A percentile compares a stretch with the other conserved stretches of the same genome.
These are phyloP conservation scores for Scenedesmus sp. DNA, from an alignment of 163 green algal species.

Conservation along the genomic window DNA sequence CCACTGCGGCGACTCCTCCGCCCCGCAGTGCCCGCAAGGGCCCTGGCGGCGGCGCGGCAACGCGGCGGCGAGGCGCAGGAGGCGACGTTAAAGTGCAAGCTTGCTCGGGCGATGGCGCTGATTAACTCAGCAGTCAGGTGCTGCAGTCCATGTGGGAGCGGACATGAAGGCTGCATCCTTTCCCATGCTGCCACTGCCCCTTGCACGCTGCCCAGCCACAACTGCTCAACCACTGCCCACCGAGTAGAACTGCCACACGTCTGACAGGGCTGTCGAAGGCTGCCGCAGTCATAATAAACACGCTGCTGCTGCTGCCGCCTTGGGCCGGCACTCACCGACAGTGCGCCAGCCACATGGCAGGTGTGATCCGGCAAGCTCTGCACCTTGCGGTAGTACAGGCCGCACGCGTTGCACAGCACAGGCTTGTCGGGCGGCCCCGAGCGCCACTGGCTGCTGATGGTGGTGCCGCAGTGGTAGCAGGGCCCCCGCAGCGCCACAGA, in stretches of 20 bases:
- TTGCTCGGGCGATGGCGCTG: neutral
- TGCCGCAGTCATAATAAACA: too few species aligned
- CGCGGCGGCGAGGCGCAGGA: too few species aligned
- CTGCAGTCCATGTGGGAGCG: neutral
- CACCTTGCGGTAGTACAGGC: conserved; percentile 55
- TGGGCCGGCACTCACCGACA: neutral
- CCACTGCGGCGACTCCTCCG: conserved; percentile 44
- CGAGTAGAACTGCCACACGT: too few species aligned
- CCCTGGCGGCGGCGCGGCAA: conserved; percentile 30
- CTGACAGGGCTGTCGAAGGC: too few species aligned
- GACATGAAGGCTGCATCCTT: neutral
- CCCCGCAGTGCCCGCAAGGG: conserved; percentile 47
- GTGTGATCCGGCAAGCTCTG: conserved; percentile 54
- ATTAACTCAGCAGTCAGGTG: neutral
- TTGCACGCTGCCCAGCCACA: too few species aligned
- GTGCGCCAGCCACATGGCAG: conserved; percentile 44
- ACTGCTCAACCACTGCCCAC: too few species aligned
- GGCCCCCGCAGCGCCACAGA: conserved; percentile 28
- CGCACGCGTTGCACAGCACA: conserved; percentile 57
- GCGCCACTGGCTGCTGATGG: conserved; percentile 52
- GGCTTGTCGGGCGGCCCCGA: conserved; percentile 44
- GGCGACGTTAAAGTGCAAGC: too few species aligned
- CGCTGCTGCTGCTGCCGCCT: neutral
- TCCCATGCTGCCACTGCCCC: too few species aligned
- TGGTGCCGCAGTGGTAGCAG: conserved; percentile 54